Evolutionary conservation across 2,329 filamentous ascomycete species (phyloP).

Genomic region (Penicillium griseofulvum): DNA sequence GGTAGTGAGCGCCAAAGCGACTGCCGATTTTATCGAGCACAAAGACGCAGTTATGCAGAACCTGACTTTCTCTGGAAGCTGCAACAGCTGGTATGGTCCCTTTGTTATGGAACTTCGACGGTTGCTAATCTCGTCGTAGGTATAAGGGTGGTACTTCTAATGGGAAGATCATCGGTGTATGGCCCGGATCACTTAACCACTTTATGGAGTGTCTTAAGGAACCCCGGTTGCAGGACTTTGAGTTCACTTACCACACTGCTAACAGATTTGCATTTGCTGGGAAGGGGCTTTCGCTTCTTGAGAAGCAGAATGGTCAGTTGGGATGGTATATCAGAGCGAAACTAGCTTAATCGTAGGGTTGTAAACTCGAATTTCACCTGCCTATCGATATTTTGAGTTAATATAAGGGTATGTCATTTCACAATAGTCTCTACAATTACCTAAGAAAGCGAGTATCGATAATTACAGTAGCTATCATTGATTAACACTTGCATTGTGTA

Average conservation of each 20-base stretch:
- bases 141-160: background rate
- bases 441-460: too few species aligned
- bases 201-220: background rate
- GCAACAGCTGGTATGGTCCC: background rate
- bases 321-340: background rate
- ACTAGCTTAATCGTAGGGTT: too few species aligned
- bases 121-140: background rate
- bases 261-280: background rate
- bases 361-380: too few species aligned
- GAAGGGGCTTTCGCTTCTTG: background rate
- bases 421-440: too few species aligned
- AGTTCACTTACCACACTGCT: background rate
- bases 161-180: background rate
- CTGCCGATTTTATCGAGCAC: background rate
- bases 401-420: too few species aligned
- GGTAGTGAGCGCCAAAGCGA: background rate
- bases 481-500: too few species aligned
- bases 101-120: too few species aligned
- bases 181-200: background rate
- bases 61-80: background rate
- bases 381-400: too few species aligned
- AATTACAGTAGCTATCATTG: too few species aligned
- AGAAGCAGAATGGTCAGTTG: background rate
- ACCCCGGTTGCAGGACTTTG: background rate
- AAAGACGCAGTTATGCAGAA: background rate